Evolutionary conservation across 139 green algal species (phyloP), one percentile per base, ranked within the genome.

Genomic region (Diplosphaera chodatii): DNA sequence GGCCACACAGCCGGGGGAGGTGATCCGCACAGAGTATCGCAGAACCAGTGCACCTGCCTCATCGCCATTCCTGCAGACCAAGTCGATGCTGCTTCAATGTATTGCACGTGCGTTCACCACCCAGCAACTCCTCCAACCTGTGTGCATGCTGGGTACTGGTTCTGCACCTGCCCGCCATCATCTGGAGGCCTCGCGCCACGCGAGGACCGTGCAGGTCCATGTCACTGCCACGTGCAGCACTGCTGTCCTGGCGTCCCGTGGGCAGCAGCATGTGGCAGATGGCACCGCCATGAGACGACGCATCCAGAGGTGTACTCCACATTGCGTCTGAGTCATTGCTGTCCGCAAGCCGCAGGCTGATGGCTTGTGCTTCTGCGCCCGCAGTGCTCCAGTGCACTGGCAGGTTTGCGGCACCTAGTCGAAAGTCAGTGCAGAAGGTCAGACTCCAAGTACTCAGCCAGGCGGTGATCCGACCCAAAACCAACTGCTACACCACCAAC

Each of bases 1-100:
- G 32, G 79, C 68, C 56, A 88, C 28, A 40, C 78, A 86, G 48
- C 88, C 88, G 0, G 77, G 79, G 3, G 37, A 56, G 27, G 78
- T 71, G 18, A 83, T 37, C 62, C 70, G 69, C 27, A 88, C 55
- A 5, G 68, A 63, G 16, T 90, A 70, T 18, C 82, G 72, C 56
- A 88, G 63, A 1, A 86, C 65, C 23, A 82, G 75, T 27, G 80
- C 75, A 33, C 55, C 72, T 3, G 63, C 29, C 64, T 69, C 69
- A 21, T 25, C 13, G 3, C 48, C 48, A 59, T 59, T 25, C 18
- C 48, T 59, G 48, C 48, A 48, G 37, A 48, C n/a, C n/a, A n/a
- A n/a, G n/a, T n/a, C n/a, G n/a, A n/a, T n/a, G n/a, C n/a, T n/a
- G n/a, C n/a, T n/a, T n/a, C n/a, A n/a, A n/a, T n/a, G n/a, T n/a